phyloP scores from a whole-genome alignment of 768 basidiomycete species.

The Boletus sensibilis region DNA sequence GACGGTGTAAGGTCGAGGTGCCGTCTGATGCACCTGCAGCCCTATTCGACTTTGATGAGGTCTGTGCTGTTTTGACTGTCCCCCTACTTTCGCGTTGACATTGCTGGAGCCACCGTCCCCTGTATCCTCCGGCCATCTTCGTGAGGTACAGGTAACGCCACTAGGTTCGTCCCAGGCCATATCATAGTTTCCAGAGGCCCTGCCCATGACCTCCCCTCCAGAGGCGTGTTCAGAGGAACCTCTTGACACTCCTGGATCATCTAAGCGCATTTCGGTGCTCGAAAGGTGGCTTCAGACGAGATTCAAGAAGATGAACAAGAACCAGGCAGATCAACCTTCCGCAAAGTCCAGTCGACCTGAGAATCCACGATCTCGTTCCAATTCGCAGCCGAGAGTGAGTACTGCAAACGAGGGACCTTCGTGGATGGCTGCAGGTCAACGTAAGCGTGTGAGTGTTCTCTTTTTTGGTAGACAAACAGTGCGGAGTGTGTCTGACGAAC shows the following conservation, averaged over 20 bases:
- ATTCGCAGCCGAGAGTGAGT: neutral
- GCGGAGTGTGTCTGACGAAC: neutral
- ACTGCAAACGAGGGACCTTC: neutral
- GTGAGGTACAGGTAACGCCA: neutral
- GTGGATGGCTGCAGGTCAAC: neutral
- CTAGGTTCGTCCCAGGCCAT: neutral
- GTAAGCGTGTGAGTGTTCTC: neutral
- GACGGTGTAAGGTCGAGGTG: neutral
- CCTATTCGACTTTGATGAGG: neutral
- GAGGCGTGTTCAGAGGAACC: neutral
- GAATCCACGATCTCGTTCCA: neutral
- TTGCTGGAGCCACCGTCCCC: neutral
- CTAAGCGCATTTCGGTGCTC: neutral
- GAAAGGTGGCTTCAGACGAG: neutral
- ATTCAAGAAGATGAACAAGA: neutral
- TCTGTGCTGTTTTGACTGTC: neutral
- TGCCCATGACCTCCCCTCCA: neutral
- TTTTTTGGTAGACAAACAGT: neutral
- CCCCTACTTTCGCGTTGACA: neutral
- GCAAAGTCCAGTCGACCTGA: neutral
- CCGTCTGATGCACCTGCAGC: neutral
- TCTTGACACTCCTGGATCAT: neutral
- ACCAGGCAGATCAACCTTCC: neutral
- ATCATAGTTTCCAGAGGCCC: too few relatives aligned
- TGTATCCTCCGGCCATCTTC: neutral